A percentile compares a stretch with the other conserved stretches of the same genome.
phyloP scores from a whole-genome alignment of 2,329 filamentous ascomycete genomes.

The Ramichloridium luteum region DNA sequence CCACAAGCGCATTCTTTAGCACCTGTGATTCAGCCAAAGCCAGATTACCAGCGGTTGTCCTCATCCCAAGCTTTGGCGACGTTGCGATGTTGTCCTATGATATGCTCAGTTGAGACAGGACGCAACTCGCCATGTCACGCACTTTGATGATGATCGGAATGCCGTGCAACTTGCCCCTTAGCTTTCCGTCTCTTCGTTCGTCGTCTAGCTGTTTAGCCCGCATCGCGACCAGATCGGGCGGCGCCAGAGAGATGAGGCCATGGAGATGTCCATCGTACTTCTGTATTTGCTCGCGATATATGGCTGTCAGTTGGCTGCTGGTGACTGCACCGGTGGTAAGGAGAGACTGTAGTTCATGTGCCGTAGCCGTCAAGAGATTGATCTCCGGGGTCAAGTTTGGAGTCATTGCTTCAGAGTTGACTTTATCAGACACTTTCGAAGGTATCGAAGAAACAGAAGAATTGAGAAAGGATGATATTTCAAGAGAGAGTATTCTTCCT shows the following conservation, averaged over 20 bases:
- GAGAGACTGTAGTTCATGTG: not conserved
- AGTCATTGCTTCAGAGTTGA: too few species aligned
- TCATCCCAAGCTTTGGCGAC: not conserved
- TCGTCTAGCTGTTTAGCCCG: not conserved
- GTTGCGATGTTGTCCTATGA: constrained; percentile 1
- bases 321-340: not conserved
- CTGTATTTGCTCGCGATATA: not conserved
- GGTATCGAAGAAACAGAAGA: not conserved
- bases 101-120: not conserved
- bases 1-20: not conserved
- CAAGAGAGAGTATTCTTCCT: too few species aligned
- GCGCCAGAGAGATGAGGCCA: not conserved
- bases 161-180: not conserved
- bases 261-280: not conserved
- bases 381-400: not conserved
- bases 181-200: not conserved
- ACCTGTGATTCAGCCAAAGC: not conserved
- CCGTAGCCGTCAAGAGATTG: not conserved
- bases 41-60: constrained; percentile 1
- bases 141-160: not conserved
- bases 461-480: too few species aligned
- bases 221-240: not conserved
- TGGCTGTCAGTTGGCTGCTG: not conserved
- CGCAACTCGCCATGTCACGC: not conserved
- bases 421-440: not conserved